These are phyloP conservation scores for Jatropha curcas DNA, from an alignment of 345 rosid species.

Conservation along the genomic window DNA sequence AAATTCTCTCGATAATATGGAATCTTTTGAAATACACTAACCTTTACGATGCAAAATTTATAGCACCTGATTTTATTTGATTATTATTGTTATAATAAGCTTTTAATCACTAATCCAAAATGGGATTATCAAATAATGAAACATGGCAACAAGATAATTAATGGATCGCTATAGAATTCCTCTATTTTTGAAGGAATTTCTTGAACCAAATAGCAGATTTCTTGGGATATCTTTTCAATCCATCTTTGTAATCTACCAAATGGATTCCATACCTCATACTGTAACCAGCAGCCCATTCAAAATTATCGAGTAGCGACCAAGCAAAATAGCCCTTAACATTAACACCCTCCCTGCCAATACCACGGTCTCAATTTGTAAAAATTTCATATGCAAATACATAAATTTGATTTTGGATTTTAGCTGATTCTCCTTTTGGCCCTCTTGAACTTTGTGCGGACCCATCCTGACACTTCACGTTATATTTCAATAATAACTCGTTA, in stretches of 20 bases:
- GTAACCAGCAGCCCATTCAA: constrained; percentile 3
- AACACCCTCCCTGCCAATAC: neutral
- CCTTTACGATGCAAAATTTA: no score
- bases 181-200: neutral
- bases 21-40: no score
- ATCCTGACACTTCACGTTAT: no score
- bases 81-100: no score
- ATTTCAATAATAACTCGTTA: no score
- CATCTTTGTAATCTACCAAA: constrained; percentile 7
- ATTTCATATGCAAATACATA: no score
- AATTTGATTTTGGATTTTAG: no score
- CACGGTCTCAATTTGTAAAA: neutral
- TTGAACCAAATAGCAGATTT: constrained; percentile 11
- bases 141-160: no score
- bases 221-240: constrained; percentile 13
- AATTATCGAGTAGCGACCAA: constrained; percentile 7
- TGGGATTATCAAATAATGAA: neutral
- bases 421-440: no score
- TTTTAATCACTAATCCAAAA: neutral
- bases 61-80: no score
- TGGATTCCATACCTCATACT: neutral
- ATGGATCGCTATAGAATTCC: neutral
- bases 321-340: constrained; percentile 6
- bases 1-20: no score
- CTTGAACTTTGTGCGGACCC: no score